A percentile compares a stretch with the other conserved stretches of the same genome.
Evolutionary conservation across 495 filamentous ascomycete species (phyloP).

Genomic region (Talaromyces wortmannii): DNA sequence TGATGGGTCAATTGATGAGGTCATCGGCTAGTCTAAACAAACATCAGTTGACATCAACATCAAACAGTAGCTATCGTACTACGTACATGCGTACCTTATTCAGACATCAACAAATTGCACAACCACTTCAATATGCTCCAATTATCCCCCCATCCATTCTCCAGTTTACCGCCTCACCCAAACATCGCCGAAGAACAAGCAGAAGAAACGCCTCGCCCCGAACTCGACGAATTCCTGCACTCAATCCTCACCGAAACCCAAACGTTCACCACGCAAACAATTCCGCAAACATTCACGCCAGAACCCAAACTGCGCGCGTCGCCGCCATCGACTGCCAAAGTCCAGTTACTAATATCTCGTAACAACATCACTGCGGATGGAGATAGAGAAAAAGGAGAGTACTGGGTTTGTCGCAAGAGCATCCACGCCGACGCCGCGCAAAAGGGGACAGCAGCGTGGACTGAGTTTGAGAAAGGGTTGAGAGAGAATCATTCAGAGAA

Average conservation of each 20-base stretch:
- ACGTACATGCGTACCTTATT: too few species aligned
- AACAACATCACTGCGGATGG: conserved; percentile 9
- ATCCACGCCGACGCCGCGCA: conserved; percentile 47
- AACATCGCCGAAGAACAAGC: conserved; percentile 3
- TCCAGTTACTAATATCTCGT: conserved; percentile 28
- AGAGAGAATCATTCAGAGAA: conserved; percentile 56
- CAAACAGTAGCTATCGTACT: too few species aligned
- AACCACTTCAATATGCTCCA: not conserved
- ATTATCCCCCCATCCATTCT: not conserved
- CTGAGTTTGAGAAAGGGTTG: conserved; percentile 57
- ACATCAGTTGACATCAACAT: too few species aligned
- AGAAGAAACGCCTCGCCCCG: too few species aligned
- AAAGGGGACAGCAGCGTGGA: conserved; percentile 56
- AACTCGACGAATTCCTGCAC: conserved; percentile 11
- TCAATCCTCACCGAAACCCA: conserved; percentile 48
- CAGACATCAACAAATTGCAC: too few species aligned
- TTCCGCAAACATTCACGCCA: conserved; percentile 19
- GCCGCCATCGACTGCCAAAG: conserved; percentile 32
- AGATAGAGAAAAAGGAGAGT: conserved; percentile 35
- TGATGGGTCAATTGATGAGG: too few species aligned
- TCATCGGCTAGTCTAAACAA: too few species aligned
- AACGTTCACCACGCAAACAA: conserved; percentile 41
- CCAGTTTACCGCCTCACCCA: not conserved
- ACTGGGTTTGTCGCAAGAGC: conserved; percentile 63
- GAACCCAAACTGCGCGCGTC: conserved; percentile 22